Base-by-base conservation (phyloP, 148 eudicot genomes). In the Camellia japonica region DNA sequence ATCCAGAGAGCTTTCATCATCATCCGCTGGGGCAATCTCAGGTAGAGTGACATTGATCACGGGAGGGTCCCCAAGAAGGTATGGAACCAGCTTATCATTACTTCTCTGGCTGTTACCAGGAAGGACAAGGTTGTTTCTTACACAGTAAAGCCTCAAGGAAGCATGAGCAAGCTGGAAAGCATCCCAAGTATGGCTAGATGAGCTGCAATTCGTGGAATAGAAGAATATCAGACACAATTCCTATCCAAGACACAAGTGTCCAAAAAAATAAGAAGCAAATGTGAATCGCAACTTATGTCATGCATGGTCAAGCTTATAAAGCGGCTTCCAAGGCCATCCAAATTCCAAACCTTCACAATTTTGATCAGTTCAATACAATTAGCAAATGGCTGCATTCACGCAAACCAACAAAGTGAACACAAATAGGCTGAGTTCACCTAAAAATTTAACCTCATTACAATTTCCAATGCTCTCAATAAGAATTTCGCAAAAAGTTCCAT, bases 171-270 rank as follows among this genome's bases (percentile, higher is more conserved):
- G 89, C 75, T 90, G 97, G 83, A 95, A 95, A 74, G 93, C 97
- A 85, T 95, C 97, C 97, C 98, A 95, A 9, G 92, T 79, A 86
- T 95, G 98, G 86, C 97, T 89, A 43, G 93, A 85, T 51, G 98
- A 92, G 84, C 98, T 95, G 91, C 89, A 90, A 55, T 67, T 14
- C 38, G 51, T 14, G 63, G 49, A 71, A 78, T 19, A 64, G 15
- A 78, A 54, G 51, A 47, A 61, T 14, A 59, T 65, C 78, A 63
- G 42, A 61, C 41, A 55, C 11, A 13, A 47, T 59, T 12, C 10
- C 1, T 20, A 18, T 65, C 23, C 72, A 16, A 65, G 65, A n/a
- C 30, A 77, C 56, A 61, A 30, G 38, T 30, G 38, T 44, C 23
- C 74, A 49, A 43, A 60, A 43, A 18, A 18, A 15, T 15, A 42